Conservation (phyloP, 805 yeast species). For the Saccharomyces paradoxus region DNA sequence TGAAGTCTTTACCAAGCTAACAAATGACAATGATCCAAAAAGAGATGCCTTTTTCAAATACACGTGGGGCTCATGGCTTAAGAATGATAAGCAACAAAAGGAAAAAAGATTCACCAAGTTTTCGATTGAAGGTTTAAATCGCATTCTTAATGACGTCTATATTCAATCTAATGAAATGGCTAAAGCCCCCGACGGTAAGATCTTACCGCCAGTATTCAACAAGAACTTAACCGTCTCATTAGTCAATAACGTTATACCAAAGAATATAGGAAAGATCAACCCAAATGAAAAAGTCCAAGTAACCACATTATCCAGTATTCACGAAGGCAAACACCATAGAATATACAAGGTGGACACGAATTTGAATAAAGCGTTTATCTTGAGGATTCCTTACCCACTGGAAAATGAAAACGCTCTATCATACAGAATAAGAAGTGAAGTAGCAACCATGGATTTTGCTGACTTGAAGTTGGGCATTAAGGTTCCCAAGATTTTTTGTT, state of each 20-base stretch:
- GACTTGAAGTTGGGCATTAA: slow-evolving; percentile 52
- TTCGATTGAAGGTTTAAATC: slow-evolving; percentile 67
- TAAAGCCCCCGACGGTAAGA: slow-evolving; percentile 18
- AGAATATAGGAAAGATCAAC: slow-evolving; percentile 37
- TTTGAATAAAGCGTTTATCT: slow-evolving; percentile 48
- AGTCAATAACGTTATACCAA: slow-evolving; percentile 40
- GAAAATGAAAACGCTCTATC: slow-evolving; percentile 58
- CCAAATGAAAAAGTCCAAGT: slow-evolving; percentile 42
- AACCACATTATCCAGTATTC: slow-evolving; percentile 71
- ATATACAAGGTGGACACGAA: slow-evolving; percentile 65
- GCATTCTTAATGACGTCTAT: slow-evolving; percentile 40
- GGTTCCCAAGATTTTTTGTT: slow-evolving; percentile 66
- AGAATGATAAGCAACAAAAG: slow-evolving; percentile 67
- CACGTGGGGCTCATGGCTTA: slow-evolving; percentile 93
- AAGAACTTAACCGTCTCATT: slow-evolving; percentile 37
- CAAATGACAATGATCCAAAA: slow-evolving; percentile 57
- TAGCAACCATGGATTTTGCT: slow-evolving; percentile 85
- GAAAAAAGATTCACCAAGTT: slow-evolving; percentile 71
- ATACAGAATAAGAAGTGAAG: slow-evolving; percentile 75
- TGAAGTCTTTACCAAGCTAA: slow-evolving; percentile 42
- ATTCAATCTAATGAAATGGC: slow-evolving; percentile 31
- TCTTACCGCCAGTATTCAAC: slow-evolving; percentile 33
- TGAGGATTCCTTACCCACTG: slow-evolving; percentile 79
- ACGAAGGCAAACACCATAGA: slow-evolving; percentile 92
- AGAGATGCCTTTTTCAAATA: slow-evolving; percentile 73